Evolutionary conservation across 305 asterid genomes (phyloP).

Genomic region (Fraxinus paxiana): DNA sequence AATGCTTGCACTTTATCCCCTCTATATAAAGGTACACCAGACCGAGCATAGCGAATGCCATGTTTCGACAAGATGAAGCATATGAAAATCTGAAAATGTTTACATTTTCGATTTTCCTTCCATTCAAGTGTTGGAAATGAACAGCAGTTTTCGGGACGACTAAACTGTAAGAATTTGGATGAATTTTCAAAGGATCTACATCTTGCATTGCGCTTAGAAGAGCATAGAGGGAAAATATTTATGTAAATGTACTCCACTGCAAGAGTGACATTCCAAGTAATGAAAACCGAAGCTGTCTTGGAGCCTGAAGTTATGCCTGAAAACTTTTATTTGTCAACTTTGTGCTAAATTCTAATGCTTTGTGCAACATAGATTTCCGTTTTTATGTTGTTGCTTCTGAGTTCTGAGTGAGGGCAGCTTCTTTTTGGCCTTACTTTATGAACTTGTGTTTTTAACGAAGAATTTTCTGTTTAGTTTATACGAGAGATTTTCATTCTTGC

Average conservation of each 20-base stretch:
- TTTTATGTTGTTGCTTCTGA: background rate
- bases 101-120: background rate
- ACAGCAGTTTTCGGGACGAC: background rate
- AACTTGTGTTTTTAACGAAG: background rate
- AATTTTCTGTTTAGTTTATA: background rate
- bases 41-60: background rate
- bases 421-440: slow-evolving; percentile 3
- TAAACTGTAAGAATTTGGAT: background rate
- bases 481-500: background rate
- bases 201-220: background rate
- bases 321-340: background rate
- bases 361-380: background rate
- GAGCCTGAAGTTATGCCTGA: background rate
- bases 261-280: background rate
- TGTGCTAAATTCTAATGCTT: background rate
- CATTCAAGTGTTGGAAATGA: background rate
- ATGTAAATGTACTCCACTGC: background rate
- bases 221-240: background rate
- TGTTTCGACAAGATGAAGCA: background rate
- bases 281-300: background rate
- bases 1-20: background rate
- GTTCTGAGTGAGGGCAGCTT: background rate
- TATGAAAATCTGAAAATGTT: background rate
- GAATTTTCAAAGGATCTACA: background rate
- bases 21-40: background rate